Evolutionary conservation across 129 eudicot species (phyloP).

Genomic region (sunflower (Helianthus annuus)): DNA sequence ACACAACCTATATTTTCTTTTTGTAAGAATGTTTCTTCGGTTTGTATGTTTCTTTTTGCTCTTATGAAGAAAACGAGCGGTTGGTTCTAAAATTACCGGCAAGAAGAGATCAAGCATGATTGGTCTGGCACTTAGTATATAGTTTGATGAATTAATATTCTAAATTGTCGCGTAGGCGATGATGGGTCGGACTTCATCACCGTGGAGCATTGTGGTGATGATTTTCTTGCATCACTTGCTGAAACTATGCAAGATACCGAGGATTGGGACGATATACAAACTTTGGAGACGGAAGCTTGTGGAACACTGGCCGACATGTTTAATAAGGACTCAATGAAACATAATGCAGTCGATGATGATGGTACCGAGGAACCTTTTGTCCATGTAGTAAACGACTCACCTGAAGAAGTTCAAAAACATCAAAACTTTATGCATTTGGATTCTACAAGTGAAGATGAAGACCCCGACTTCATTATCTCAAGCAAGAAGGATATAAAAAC

Average conservation of each 20-base stretch:
- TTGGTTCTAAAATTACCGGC: not conserved
- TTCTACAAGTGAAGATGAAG: conserved; percentile 82
- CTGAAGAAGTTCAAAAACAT: conserved; percentile 39
- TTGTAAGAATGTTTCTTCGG: not conserved
- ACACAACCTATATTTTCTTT: not conserved
- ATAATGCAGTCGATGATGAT: conserved; percentile 27
- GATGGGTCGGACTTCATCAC: conserved; percentile 88
- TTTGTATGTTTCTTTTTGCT: not conserved
- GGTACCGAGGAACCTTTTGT: conserved; percentile 32
- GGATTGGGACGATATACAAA: conserved; percentile 95
- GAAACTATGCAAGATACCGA: conserved; percentile 79
- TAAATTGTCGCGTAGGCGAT: conserved; percentile 50
- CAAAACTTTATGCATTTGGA: conserved; percentile 52
- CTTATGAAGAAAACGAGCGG: not conserved
- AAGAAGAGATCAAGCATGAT: not conserved
- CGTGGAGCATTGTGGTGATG: conserved; percentile 97
- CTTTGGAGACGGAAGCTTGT: conserved; percentile 84
- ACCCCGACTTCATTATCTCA: conserved; percentile 34
- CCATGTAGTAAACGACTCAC: conserved; percentile 53
- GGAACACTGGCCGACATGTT: conserved; percentile 74
- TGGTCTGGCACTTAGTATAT: not conserved
- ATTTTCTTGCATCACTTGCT: conserved; percentile 82
- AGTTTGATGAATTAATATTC: not conserved
- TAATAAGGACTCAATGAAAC: conserved; percentile 43
- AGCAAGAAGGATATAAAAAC: conserved; percentile 26